Evolutionary conservation across 345 rosid species (phyloP).

Genomic region (Turnera subulata): DNA sequence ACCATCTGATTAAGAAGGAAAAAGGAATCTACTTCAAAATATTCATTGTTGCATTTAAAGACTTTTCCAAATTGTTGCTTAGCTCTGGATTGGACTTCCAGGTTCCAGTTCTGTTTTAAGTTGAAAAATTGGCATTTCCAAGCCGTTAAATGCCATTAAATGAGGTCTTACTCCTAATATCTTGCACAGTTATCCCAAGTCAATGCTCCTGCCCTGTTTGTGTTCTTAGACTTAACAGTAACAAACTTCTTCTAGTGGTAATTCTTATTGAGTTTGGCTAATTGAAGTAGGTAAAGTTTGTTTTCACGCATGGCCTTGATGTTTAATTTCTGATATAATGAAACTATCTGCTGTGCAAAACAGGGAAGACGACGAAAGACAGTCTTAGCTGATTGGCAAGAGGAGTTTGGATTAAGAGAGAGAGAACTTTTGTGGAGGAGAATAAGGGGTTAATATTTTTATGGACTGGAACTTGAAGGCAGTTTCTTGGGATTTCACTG

Average conservation of each 20-base stretch:
- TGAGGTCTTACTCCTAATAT: not conserved
- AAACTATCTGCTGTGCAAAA: too few relatives aligned
- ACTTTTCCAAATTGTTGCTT: not conserved
- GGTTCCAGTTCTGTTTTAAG: not conserved
- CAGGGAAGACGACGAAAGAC: too few relatives aligned
- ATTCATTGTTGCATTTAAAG: conserved; percentile 1
- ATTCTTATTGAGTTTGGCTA: too few relatives aligned
- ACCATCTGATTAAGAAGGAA: not conserved
- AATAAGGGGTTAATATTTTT: conserved; percentile 8
- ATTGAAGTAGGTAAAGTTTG: too few relatives aligned
- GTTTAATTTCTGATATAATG: too few relatives aligned
- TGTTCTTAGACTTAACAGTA: too few relatives aligned
- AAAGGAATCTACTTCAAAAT: not conserved
- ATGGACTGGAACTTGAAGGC: conserved; percentile 85
- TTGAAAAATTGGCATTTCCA: conserved; percentile 6
- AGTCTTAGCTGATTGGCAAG: conserved; percentile 13
- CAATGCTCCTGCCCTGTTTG: too few relatives aligned
- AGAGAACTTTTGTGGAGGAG: not conserved
- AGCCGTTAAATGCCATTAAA: not conserved
- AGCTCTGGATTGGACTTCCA: too few relatives aligned
- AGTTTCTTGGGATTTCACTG: conserved; percentile 49
- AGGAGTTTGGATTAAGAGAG: conserved; percentile 20
- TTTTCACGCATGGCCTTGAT: too few relatives aligned
- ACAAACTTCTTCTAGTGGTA: too few relatives aligned
- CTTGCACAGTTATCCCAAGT: not conserved